Base-by-base conservation (phyloP, 352 stramenopile species). In the Pythium aristosporum region DNA sequence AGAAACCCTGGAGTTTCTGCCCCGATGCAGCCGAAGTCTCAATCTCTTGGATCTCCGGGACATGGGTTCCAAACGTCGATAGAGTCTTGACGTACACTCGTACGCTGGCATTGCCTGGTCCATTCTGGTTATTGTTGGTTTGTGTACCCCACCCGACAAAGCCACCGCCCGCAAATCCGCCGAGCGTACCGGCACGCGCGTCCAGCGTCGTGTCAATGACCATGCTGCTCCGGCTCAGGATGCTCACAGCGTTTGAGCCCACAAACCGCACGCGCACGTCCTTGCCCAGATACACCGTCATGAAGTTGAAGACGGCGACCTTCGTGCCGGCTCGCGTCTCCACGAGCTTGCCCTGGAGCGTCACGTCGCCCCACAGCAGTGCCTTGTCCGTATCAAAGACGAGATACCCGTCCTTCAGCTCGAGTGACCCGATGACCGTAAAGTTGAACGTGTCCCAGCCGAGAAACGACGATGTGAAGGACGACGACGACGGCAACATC, bases 241-340 rank as follows among this genome's bases (percentile, higher is more conserved):
- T 82, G 3, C 78, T 84, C 53, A 98, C 72, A 1, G 96, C 86
- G 50, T 92, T 77, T 32, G 83, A 81, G 16, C 96, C 96, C 46
- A 89, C 83, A 12, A 98, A 75, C 9, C 81, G 80, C 6, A 99
- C 76, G 13, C 73, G 75, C 0, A 98, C 92, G 41, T 89, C 74
- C 20, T 64, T 58, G 16, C 80, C 82, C 32, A 99, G 76, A 67
- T 94, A 94, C 28, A 99, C 87, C 9, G 80, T 96, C 72, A 98
- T 92, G 66, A 99, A 99, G 58, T 97, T 97, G 76, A 98, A 99
- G 1, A 99, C 71, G 0, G 94, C 95, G 59, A 98, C 92, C 16
- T 92, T 85, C 1, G 92, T 98, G n/a, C 32, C 41, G 2, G 89
- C 90, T 0, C 44, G 66, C 6, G 86, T 97, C 44, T 71, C 76